A percentile compares a stretch with the other conserved stretches of the same genome.
phyloP scores from a whole-genome alignment of 148 eudicot species.

The Silene uniflora region DNA sequence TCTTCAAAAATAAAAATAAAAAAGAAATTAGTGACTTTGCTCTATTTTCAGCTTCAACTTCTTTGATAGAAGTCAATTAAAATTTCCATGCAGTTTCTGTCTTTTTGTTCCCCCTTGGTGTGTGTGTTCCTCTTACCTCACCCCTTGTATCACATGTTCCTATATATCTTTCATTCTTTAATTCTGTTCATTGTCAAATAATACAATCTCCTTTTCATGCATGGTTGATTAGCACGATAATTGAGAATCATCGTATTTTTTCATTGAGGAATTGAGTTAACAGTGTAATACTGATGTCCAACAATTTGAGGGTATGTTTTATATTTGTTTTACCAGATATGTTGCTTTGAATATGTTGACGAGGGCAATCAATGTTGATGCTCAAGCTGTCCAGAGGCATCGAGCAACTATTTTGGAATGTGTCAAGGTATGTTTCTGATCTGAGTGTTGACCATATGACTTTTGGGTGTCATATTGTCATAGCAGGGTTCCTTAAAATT shows the following conservation, averaged over 20 bases:
- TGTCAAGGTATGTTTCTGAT: slow-evolving; percentile 69
- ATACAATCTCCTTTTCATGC: not conserved
- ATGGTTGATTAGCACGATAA: not conserved
- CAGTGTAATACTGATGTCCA: not conserved
- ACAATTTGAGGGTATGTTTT: not conserved
- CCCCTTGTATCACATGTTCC: not conserved
- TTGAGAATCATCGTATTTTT: not conserved
- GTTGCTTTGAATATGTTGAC: slow-evolving; percentile 97
- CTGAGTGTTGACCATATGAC: not conserved
- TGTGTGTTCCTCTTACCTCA: not conserved
- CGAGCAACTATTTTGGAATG: slow-evolving; percentile 92
- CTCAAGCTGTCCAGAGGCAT: slow-evolving; percentile 99
- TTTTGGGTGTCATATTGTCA: not conserved
- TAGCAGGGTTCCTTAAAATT: not conserved
- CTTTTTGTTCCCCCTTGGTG: not conserved
- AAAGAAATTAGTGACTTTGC: not conserved
- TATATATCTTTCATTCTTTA: not conserved
- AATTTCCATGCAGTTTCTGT: not conserved
- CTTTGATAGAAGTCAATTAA: not conserved
- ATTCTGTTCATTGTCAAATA: not conserved
- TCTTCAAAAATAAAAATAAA: no score
- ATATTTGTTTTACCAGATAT: slow-evolving; percentile 49
- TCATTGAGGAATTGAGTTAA: not conserved
- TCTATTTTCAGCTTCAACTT: slow-evolving; percentile 1
- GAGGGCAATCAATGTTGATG: slow-evolving; percentile 81